Evolutionary conservation across 306 rosid species (phyloP).

Genomic region (Heteromeles arbutifolia): DNA sequence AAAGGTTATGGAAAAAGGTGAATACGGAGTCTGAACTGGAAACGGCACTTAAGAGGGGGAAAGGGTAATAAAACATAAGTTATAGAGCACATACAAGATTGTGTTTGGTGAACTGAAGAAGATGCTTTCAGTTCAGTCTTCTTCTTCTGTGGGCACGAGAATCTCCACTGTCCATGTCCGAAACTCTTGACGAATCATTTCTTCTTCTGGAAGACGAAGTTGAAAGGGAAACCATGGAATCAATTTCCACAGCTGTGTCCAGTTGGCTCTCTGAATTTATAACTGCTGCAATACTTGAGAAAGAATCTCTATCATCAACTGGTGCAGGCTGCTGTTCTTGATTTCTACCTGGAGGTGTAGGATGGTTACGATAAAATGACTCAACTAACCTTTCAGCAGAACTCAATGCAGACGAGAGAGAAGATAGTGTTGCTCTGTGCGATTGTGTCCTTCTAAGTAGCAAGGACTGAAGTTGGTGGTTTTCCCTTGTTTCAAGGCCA

Average conservation of each 20-base stretch:
- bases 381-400: conserved; percentile 66
- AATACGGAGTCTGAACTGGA: conserved; percentile 7
- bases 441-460: conserved; percentile 57
- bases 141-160: conserved; percentile 84
- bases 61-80: conserved; percentile 13
- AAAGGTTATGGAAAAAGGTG: conserved; percentile 18
- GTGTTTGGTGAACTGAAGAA: conserved; percentile 22
- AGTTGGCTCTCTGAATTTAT: conserved; percentile 81
- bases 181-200: conserved; percentile 60
- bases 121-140: conserved; percentile 51
- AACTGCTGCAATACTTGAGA: conserved; percentile 86
- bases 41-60: background rate
- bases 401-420: conserved; percentile 55
- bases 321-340: conserved; percentile 57
- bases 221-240: conserved; percentile 81
- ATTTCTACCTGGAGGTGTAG: conserved; percentile 37
- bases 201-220: conserved; percentile 92
- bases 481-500: conserved; percentile 44
- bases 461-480: conserved; percentile 42
- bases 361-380: conserved; percentile 47
- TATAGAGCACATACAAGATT: conserved; percentile 33
- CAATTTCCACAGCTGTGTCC: conserved; percentile 86
- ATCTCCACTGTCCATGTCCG: conserved; percentile 91
- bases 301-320: conserved; percentile 86
- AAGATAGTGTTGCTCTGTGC: conserved; percentile 44